Evolutionary conservation across 257 asterid genomes (phyloP), one percentile per base, ranked within the genome.

Genomic region (Solanum chiquidenum): DNA sequence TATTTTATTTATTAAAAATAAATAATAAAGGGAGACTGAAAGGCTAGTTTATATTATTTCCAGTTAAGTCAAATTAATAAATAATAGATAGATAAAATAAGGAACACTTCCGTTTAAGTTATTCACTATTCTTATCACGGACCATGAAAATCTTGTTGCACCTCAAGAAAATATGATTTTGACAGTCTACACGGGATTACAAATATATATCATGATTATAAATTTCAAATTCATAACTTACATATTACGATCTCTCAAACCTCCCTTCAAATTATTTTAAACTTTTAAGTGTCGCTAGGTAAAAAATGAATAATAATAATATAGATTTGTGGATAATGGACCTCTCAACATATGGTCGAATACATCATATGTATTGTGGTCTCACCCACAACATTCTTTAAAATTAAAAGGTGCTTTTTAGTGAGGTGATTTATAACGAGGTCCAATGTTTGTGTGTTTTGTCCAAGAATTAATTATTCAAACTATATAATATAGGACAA

Each of bases 121-220:
- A 9, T 40, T 40, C 44, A 40, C 0, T 40, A 40, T 13, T 46
- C 4, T 52, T 52, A 52, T 18, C 4, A 6, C 23, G 9, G 0
- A 52, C 20, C 20, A 46, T 0, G 0, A 52, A 16, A 52, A 16
- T 6, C 9, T 52, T 18, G 0, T 52, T 52, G 23, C n/a, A 18
- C 4, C 62, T 1, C 3, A 52, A 52, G 10, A 0, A 52, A 52
- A 0, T 49, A 0, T 52, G 4, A 52, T 2, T 52, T 52, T 52
- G 62, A 52, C 3, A 18, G 3, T 52, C 60, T 52, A 46, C 18
- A 1, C 55, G 0, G 0, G 1, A 1, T 12, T 12, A 44, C 2
- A 12, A 52, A 52, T 16, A 52, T 5, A 52, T 52, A 52, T 16
- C 21, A 16, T 52, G 62, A 49, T 49, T 44, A 44, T 44, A 46